Conservation (phyloP, 352 stramenopile species). For the Globisporangium carolinianum region DNA sequence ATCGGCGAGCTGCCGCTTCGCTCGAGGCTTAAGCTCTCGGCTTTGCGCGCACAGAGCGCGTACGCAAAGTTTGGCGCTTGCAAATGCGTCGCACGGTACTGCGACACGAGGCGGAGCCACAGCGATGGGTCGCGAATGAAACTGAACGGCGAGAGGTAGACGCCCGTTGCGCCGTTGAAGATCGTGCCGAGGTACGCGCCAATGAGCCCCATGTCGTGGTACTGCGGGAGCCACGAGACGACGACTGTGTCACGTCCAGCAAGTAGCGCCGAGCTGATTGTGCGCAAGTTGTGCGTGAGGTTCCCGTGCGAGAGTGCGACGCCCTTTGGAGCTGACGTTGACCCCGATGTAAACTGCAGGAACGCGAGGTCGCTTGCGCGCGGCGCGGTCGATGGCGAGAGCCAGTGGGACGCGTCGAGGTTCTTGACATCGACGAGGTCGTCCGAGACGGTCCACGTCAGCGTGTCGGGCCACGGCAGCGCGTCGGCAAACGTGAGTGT, state of each 20-base stretch:
- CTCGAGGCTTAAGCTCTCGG: conserved; percentile 28
- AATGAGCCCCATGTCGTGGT: conserved; percentile 99
- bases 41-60: conserved; percentile 93
- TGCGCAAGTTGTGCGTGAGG: conserved; percentile 94
- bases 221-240: conserved; percentile 98
- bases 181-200: conserved; percentile 85
- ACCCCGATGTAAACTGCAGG: conserved; percentile 99
- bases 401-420: conserved; percentile 36
- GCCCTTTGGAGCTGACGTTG: conserved; percentile 96
- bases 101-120: conserved; percentile 91
- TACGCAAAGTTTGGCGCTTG: conserved; percentile 99
- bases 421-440: conserved; percentile 44
- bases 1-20: conserved; percentile 27
- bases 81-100: conserved; percentile 92
- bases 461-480: conserved; percentile 79
- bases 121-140: conserved; percentile 96
- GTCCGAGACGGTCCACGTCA: conserved; percentile 87
- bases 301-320: conserved; percentile 97
- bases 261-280: conserved; percentile 92
- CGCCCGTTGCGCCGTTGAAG: conserved; percentile 87
- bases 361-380: conserved; percentile 87
- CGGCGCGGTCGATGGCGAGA: conserved; percentile 26
- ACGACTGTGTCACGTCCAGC: conserved; percentile 90
- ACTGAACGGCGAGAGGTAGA: conserved; percentile 97
- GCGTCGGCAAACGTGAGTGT: conserved; percentile 64